Percentiles rank a stretch among this genome's conserved stretches.
Evolutionary conservation across 192 early-diverging fungal species (phyloP).

Genomic region (Linnemannia schmuckeri): DNA sequence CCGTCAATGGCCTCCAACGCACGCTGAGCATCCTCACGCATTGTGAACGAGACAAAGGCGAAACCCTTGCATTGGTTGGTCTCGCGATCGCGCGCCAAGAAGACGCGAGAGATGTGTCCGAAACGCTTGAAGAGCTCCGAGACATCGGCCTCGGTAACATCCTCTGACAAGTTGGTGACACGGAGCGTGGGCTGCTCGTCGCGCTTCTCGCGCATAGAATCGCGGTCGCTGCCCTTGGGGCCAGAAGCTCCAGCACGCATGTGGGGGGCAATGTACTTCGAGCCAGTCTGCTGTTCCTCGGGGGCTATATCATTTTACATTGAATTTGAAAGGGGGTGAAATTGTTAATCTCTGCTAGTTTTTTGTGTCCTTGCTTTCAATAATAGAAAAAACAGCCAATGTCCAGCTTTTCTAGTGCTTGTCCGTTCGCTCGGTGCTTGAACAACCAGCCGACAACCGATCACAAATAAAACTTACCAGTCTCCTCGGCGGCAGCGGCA

Average conservation of each 20-base stretch:
- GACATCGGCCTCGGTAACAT: slow-evolving; percentile 90
- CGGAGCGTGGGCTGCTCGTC: slow-evolving; percentile 84
- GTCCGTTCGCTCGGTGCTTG: not conserved
- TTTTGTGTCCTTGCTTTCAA: not conserved
- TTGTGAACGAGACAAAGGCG: slow-evolving; percentile 92
- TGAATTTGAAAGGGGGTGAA: not conserved
- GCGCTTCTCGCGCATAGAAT: slow-evolving; percentile 66
- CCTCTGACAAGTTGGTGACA: slow-evolving; percentile 97
- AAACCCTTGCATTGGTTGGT: slow-evolving; percentile 93
- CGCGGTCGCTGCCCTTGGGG: slow-evolving; percentile 58
- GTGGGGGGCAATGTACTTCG: slow-evolving; percentile 91
- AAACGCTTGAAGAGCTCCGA: slow-evolving; percentile 90
- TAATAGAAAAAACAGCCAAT: not conserved
- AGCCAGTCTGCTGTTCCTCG: slow-evolving; percentile 57
- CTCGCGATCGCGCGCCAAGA: slow-evolving; percentile 87
- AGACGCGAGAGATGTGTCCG: slow-evolving; percentile 86
- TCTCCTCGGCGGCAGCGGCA: slow-evolving; percentile 57
- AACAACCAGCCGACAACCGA: too few relatives aligned
- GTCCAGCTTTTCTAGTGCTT: not conserved
- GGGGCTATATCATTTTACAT: slow-evolving; percentile 13
- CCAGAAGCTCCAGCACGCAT: slow-evolving; percentile 68
- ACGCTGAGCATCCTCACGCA: slow-evolving; percentile 84
- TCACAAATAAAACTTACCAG: slow-evolving; percentile 39
- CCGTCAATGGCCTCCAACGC: slow-evolving; percentile 92
- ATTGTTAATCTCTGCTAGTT: not conserved